Evolutionary conservation across 305 asterid species (phyloP), one percentile per base, ranked within the genome.

Genomic region (Solanum hybrid): DNA sequence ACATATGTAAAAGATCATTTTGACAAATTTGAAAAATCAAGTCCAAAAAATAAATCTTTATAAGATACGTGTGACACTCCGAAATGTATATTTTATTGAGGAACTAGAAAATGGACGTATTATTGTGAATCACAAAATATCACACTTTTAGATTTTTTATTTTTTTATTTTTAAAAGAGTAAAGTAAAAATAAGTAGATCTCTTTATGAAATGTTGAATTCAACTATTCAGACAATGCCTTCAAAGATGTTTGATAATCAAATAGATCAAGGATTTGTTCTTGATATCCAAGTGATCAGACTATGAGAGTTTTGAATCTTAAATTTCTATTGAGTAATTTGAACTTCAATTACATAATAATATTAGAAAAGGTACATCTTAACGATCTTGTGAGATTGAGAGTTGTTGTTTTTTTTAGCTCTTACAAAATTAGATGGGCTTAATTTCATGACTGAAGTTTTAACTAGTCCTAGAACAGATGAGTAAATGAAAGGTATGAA

Each of bases 321-420:
- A 57, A 51, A 6, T 0, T 17, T 14, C 9, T 57, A 0, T 57
- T 57, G 3, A 57, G n/a, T 0, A 57, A 57, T 57, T 17, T 57
- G n/a, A 6, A 57, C 68, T 17, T 57, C 68, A 57, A 17, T 57
- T 57, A 17, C 70, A 57, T 57, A 57, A 57, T 17, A 57, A 17
- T 20, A 20, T 17, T 15, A 57, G 24, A 57, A 57, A 57, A 57
- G 24, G 3, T 5, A 45, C 0, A 0, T 2, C 22, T 15, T 5
- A 51, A 2, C 3, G 65, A 45, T 45, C 7, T 45, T 45, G 0
- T 51, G 3, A 51, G 8, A 51, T 51, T 51, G 22, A 51, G 22
- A 41, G 15, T 14, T 14, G 0, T 45, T 0, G 3, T 10, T 39
- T 39, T 39, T 45, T 37, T 9, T 11, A 13, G 7, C 61, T 41